Base-by-base conservation (phyloP, 768 basidiomycete species). In the Exsudoporus frostii region DNA sequence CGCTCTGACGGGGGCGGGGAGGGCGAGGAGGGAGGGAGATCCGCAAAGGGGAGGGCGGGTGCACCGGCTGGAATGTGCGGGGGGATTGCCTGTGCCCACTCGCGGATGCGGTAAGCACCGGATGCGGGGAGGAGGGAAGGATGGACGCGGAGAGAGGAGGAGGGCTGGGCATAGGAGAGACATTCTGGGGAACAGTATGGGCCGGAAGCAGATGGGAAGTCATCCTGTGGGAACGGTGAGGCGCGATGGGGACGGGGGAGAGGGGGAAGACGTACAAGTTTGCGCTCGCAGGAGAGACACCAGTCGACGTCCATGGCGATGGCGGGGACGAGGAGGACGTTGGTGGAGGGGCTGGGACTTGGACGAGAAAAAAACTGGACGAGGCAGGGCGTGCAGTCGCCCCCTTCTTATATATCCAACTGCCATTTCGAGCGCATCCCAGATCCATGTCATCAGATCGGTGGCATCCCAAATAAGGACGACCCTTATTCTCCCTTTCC, bases 221-320 rank as follows among this genome's bases (percentile, higher is more conserved):
- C 53, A n/a, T 63, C 56, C 61, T 67, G 65, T 53, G 57, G 33
- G n/a, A 36, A 2, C 1, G 0, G 40, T 51, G 19, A 51, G 51
- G 5, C 1, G 27, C n/a, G 27, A 10, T 9, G 24, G 29, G 32
- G 40, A 48, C 6, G 7, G 30, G 17, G 40, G 6, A 55, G n/a
- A 36, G 30, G 32, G 36, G 24, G 22, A 0, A 79, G 0, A 79
- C 82, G 34, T 66, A 81, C 86, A 57, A 84, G 69, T 59, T 76
- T 79, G 57, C 78, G 76, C 58, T 77, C 75, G 74, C 87, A 90
- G 50, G 76, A 74, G 59, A 88, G 74, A 66, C 87, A 90, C 83
- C 84, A 86, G 73, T 86, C 80, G 58, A 79, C 77, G 70, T 86
- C 85, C 78, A 85, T 82, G 61, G 71, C 67, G 1, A 3, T 11